Evolutionary conservation across 441 rosid genomes (phyloP).

Genomic region (Manihot esculenta): DNA sequence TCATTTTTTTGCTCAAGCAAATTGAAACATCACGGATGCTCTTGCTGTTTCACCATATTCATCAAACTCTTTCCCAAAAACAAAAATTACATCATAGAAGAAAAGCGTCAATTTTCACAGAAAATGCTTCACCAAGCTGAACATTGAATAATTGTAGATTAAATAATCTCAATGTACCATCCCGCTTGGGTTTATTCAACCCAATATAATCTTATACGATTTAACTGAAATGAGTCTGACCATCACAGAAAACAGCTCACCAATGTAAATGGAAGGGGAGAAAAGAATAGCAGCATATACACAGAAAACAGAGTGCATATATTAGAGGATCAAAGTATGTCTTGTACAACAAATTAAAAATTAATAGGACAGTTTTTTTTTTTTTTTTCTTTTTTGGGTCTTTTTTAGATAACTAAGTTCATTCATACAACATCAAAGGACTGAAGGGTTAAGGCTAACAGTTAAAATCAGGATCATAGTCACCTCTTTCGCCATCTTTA

Average conservation of each 20-base stretch:
- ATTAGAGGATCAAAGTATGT: constrained; percentile 55
- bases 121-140: neutral
- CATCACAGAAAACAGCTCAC: neutral
- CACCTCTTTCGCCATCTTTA: constrained; percentile 50
- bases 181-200: neutral
- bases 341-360: constrained; percentile 51
- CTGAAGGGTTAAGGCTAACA: constrained; percentile 65
- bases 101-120: neutral
- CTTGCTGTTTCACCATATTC: too few relatives aligned
- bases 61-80: too few relatives aligned
- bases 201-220: too few relatives aligned
- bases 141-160: neutral
- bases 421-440: constrained; percentile 54
- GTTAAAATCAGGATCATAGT: constrained; percentile 60
- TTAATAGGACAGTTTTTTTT: constrained; percentile 35
- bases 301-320: constrained; percentile 55
- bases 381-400: constrained; percentile 20
- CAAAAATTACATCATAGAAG: neutral
- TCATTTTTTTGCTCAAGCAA: too few relatives aligned
- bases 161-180: neutral
- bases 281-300: constrained; percentile 4
- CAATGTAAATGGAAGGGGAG: neutral
- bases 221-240: too few relatives aligned
- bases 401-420: constrained; percentile 52
- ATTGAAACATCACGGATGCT: too few relatives aligned